These are phyloP conservation scores for Crepidotus sp. DNA, from an alignment of 1,284 basidiomycete genomes.

Conservation along the genomic window DNA sequence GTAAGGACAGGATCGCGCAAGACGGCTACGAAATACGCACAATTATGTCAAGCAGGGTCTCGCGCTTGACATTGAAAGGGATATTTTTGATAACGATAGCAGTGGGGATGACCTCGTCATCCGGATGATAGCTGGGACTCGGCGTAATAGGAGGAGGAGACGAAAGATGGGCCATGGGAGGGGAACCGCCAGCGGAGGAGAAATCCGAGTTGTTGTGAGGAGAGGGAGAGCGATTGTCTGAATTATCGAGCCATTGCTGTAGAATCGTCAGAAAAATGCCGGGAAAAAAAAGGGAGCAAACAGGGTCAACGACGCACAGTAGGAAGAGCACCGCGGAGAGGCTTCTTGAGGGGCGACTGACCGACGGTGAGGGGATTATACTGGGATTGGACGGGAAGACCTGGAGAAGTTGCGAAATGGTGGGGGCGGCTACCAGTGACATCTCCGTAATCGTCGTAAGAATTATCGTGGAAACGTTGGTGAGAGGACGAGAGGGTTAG, in stretches of 20 bases:
- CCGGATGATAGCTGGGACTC: slow-evolving; percentile 42
- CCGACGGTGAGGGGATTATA: slow-evolving; percentile 55
- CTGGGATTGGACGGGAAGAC: slow-evolving; percentile 53
- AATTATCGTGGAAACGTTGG: slow-evolving; percentile 72
- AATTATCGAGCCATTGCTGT: slow-evolving; percentile 76
- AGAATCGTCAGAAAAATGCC: slow-evolving; percentile 19
- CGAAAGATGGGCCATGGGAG: slow-evolving; percentile 46
- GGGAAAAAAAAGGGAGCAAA: slow-evolving; percentile 19
- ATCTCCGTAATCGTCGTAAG: slow-evolving; percentile 72
- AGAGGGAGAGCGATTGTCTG: slow-evolving; percentile 72
- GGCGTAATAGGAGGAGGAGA: slow-evolving; percentile 39
- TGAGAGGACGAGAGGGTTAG: slow-evolving; percentile 66
- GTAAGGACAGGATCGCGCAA: slow-evolving; percentile 13
- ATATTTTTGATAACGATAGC: slow-evolving; percentile 99
- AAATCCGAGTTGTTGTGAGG: slow-evolving; percentile 79
- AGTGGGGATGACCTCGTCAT: slow-evolving; percentile 96
- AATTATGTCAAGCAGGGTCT: slow-evolving; percentile 94
- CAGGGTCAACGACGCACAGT: slow-evolving; percentile 51
- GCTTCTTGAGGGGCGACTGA: slow-evolving; percentile 69
- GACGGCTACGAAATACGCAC: slow-evolving; percentile 38
- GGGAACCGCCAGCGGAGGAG: slow-evolving; percentile 75
- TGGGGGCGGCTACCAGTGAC: slow-evolving; percentile 46
- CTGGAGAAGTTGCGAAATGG: slow-evolving; percentile 61
- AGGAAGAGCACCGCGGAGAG: slow-evolving; percentile 57
- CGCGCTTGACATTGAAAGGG: slow-evolving; percentile 95